phyloP scores from a whole-genome alignment of 257 asterid genomes.

The Solanum sitiens region DNA sequence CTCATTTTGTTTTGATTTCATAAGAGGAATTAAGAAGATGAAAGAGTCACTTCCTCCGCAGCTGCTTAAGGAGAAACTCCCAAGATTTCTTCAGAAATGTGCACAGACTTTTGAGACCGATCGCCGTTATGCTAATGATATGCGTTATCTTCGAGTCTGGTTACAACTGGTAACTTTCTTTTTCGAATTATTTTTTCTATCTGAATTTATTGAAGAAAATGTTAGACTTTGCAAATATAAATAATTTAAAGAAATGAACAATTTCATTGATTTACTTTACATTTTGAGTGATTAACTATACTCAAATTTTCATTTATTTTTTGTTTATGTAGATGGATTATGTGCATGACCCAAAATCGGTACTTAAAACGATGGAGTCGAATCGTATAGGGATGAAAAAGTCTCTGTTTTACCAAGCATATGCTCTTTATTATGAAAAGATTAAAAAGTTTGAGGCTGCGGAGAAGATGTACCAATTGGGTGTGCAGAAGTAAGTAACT shows the following conservation, averaged over 20 bases:
- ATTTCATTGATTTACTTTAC: neutral
- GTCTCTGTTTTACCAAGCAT: conserved; percentile 78
- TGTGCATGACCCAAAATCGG: conserved; percentile 73
- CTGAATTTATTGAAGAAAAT: neutral
- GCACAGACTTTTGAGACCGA: conserved; percentile 60
- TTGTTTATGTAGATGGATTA: conserved; percentile 60
- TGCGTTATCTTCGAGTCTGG: conserved; percentile 95
- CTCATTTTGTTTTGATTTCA: neutral
- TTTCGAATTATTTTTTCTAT: neutral
- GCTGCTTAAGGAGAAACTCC: conserved; percentile 71
- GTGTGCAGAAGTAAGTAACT: conserved; percentile 69
- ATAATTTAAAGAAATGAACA: neutral
- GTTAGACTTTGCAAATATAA: neutral
- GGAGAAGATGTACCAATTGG: conserved; percentile 70
- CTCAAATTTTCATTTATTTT: neutral
- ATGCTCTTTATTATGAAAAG: conserved; percentile 89
- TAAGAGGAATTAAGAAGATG: conserved; percentile 74
- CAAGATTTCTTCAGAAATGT: conserved; percentile 95
- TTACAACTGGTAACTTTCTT: conserved; percentile 60
- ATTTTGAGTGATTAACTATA: neutral
- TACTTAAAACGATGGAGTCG: conserved; percentile 61
- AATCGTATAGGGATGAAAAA: conserved; percentile 61
- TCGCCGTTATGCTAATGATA: conserved; percentile 66
- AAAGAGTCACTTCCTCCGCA: conserved; percentile 61
- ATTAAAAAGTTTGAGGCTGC: conserved; percentile 74